A percentile compares a stretch with the other conserved stretches of the same genome.
Conservation (phyloP, 495 filamentous ascomycete genomes). For the Daldinia childiae region DNA sequence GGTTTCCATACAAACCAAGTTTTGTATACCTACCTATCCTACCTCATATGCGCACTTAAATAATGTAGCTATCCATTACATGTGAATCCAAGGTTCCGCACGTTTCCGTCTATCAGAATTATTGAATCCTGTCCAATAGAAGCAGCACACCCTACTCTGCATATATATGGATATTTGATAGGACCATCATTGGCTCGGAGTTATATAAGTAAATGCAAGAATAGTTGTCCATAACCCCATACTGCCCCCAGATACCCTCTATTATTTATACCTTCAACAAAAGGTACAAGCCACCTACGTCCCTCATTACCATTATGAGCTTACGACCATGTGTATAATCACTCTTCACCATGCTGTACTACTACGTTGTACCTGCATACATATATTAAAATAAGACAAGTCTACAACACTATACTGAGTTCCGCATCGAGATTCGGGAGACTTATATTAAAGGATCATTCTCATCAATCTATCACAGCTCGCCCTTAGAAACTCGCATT, state of each 20-base stretch:
- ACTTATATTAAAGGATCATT: not conserved
- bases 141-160: not conserved
- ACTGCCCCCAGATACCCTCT: not conserved
- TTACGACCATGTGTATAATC: not conserved
- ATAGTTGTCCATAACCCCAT: constrained; percentile 3
- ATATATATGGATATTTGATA: not conserved
- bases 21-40: no score
- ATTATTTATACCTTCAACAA: not conserved
- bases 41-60: not conserved
- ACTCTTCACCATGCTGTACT: constrained; percentile 3
- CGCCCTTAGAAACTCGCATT: not conserved
- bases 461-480: not conserved
- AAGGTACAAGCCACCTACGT: not conserved
- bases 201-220: not conserved
- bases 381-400: constrained; percentile 16
- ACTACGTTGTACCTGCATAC: constrained; percentile 13
- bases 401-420: not conserved
- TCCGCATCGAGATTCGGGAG: not conserved
- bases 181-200: not conserved
- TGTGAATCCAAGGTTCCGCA: not conserved
- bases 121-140: not conserved
- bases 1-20: not conserved
- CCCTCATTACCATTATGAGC: not conserved
- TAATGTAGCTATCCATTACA: not conserved
- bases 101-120: not conserved